Evolutionary conservation across 2,329 filamentous ascomycete genomes (phyloP).

Genomic region (Penicillium sp.): DNA sequence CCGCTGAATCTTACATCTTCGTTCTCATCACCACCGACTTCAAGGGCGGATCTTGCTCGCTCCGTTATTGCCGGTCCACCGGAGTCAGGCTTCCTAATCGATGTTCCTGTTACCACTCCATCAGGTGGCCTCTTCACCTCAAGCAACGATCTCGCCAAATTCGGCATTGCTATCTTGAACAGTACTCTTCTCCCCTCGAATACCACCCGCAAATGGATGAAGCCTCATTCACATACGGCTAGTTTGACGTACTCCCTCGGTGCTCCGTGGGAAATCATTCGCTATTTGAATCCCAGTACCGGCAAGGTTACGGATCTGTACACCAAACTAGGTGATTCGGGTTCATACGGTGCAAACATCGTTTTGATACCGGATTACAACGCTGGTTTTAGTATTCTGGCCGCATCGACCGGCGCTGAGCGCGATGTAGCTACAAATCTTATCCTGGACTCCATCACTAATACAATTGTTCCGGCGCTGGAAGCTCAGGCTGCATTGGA

Average conservation of each 20-base stretch:
- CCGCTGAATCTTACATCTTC: conserved; percentile 47
- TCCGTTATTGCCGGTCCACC: conserved; percentile 17
- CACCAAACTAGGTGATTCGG: conserved; percentile 45
- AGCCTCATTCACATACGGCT: conserved; percentile 41
- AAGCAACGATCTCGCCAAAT: conserved; percentile 37
- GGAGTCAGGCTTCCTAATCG: neutral
- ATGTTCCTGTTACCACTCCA: conserved; percentile 11
- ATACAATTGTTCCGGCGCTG: conserved; percentile 32
- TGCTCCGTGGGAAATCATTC: conserved; percentile 45
- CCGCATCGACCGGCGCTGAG: conserved; percentile 28
- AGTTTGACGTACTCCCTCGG: conserved; percentile 42
- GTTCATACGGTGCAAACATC: conserved; percentile 40
- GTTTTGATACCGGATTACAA: conserved; percentile 47
- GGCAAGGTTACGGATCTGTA: conserved; percentile 35
- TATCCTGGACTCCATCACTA: conserved; percentile 28
- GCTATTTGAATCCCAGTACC: conserved; percentile 27
- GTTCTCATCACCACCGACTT: conserved; percentile 35
- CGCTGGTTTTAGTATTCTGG: conserved; percentile 43
- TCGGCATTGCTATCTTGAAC: conserved; percentile 34
- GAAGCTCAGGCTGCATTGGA: conserved; percentile 31
- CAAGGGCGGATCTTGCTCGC: conserved; percentile 11
- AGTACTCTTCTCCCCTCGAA: conserved; percentile 36
- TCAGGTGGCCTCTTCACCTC: conserved; percentile 30
- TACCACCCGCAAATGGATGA: conserved; percentile 43
- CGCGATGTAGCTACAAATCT: conserved; percentile 10